Conservation (phyloP, 441 rosid species). For the Breynia disticha region DNA sequence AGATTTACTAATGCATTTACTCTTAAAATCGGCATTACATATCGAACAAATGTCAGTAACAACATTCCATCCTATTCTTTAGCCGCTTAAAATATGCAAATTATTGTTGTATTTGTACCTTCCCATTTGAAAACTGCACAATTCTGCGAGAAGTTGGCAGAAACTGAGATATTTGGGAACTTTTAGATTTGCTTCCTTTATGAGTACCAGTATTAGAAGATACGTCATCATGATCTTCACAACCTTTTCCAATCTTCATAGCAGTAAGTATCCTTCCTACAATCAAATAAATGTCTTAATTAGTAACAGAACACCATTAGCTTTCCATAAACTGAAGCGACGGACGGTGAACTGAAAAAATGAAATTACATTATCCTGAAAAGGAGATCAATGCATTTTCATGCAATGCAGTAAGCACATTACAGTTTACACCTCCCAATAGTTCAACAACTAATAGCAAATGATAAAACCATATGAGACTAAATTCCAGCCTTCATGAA, state of each 20-base stretch:
- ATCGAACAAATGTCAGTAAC: too few relatives aligned
- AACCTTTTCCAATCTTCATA: conserved; percentile 29
- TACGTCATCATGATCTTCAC: conserved; percentile 25
- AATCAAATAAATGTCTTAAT: conserved; percentile 3
- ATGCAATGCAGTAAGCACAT: too few relatives aligned
- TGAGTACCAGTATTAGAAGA: conserved; percentile 20
- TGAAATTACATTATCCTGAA: too few relatives aligned
- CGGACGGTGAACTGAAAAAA: too few relatives aligned
- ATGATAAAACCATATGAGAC: neutral
- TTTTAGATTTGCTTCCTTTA: conserved; percentile 22
- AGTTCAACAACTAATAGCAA: neutral
- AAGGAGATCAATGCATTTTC: too few relatives aligned
- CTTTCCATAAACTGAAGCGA: too few relatives aligned
- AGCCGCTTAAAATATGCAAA: neutral
- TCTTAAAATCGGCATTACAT: too few relatives aligned
- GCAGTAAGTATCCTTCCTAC: conserved; percentile 80
- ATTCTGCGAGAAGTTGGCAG: conserved; percentile 90
- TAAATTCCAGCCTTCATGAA: neutral
- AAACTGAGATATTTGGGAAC: conserved; percentile 56
- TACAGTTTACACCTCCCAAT: too few relatives aligned
- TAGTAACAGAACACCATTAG: conserved; percentile 7
- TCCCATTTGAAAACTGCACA: conserved; percentile 89
- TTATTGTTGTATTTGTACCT: conserved; percentile 30
- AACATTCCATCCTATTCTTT: neutral
- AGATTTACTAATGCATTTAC: too few relatives aligned